Conservation (phyloP, 2,329 filamentous ascomycete species). For the Botrytis galanthina region DNA sequence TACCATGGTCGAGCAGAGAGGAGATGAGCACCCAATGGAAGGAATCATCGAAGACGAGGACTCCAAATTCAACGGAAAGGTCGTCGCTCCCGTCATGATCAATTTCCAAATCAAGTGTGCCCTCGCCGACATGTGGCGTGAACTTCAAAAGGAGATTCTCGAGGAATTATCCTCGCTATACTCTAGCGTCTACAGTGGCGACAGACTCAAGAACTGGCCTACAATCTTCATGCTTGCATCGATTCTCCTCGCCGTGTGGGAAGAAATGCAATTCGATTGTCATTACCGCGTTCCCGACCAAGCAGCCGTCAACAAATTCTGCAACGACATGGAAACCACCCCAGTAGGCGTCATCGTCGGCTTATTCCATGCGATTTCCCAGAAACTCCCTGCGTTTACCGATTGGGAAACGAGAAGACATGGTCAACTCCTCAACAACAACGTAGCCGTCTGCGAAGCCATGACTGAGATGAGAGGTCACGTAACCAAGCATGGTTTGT, state of each 20-base stretch:
- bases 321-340: constrained; percentile 92
- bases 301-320: constrained; percentile 87
- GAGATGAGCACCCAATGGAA: constrained; percentile 72
- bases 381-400: constrained; percentile 87
- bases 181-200: constrained; percentile 96
- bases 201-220: constrained; percentile 98
- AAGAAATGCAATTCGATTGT: constrained; percentile 98
- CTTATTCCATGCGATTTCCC: constrained; percentile 95
- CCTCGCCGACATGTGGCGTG: constrained; percentile 96
- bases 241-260: constrained; percentile 91
- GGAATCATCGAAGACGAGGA: constrained; percentile 83
- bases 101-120: constrained; percentile 99
- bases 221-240: constrained; percentile 97
- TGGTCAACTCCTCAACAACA: constrained; percentile 86
- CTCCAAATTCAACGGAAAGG: constrained; percentile 87
- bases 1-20: constrained; percentile 87
- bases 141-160: constrained; percentile 91
- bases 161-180: constrained; percentile 91
- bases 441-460: constrained; percentile 86
- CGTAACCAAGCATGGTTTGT: constrained; percentile 88
- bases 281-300: constrained; percentile 90
- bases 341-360: constrained; percentile 95
- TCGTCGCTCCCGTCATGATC: constrained; percentile 95
- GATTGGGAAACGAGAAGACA: constrained; percentile 95
- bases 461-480: constrained; percentile 95